Base-by-base conservation (phyloP, 2,329 filamentous ascomycete species). In the Sporothrix variecibatus region DNA sequence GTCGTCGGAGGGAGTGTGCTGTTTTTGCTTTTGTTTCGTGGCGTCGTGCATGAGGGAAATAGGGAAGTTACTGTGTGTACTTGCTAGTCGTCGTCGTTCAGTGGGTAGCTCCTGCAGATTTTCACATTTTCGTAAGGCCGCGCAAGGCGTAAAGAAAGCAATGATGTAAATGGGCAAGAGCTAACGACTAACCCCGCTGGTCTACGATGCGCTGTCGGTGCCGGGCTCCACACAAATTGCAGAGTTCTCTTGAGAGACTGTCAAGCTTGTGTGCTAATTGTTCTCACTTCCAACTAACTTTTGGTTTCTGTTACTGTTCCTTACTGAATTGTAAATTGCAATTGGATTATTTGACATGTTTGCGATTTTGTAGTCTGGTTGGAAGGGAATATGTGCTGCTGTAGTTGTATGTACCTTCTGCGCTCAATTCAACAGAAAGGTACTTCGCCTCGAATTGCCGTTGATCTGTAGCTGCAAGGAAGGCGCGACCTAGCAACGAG, bases 161-260 rank as follows among this genome's bases (percentile, higher is more conserved):
- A 69, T 69, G 67, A 69, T 69, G 67, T 69, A 53, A 69, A 53
- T 34, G n/a, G 46, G 67, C 67, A 69, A 69, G 67, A 69, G 46
- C 46, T 53, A 69, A 11, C 40, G 67, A 38, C 43, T 69, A 53
- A 53, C 67, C 67, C 67, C 46, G 65, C 65, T 40, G n/a, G 68
- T 43, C 68, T 60, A 23, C 68, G 34, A 58, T 71, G 68, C 51
- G 40, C 46, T 56, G 49, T 23, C 28, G 26, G 17, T 53, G 65
- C 46, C 46, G 26, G 65, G 67, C 67, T 51, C 46, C 46, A 53
- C 67, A 53, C 6, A 68, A n/a, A 20, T 26, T 64, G 62, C 62
- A 65, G 17, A 68, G 65, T 68, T 68, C 65, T 68, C 64, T 12
- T 49, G 15, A 20, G 43, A 43, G 40, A 43, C 40, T 43, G 40